Evolutionary conservation across 805 yeast genomes (phyloP).

Genomic region (Yarrowia porcina): DNA sequence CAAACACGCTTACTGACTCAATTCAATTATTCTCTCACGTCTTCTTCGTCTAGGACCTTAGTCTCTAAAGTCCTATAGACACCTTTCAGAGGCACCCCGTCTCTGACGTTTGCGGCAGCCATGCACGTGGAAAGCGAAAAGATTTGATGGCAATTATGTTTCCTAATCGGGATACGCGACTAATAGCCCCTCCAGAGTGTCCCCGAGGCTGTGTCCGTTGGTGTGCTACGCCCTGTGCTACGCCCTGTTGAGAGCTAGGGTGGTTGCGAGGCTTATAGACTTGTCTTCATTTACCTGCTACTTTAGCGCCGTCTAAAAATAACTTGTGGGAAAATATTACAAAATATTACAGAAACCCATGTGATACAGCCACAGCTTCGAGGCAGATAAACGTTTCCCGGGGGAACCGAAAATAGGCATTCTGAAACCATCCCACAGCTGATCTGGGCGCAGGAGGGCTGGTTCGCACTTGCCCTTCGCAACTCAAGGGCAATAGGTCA

Average conservation of each 20-base stretch:
- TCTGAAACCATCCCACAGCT: not conserved
- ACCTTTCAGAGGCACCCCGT: conserved; percentile 2
- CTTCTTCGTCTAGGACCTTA: not conserved
- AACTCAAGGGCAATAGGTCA: not conserved
- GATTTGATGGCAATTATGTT: conserved; percentile 4
- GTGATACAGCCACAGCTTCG: not conserved
- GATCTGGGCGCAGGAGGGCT: conserved; percentile 7
- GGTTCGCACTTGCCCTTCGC: not conserved
- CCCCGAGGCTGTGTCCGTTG: not conserved
- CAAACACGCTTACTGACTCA: too few species aligned
- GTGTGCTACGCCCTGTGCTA: not conserved
- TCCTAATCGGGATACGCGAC: not conserved
- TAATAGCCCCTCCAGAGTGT: not conserved
- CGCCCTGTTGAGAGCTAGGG: not conserved
- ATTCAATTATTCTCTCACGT: too few species aligned
- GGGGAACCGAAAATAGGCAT: not conserved
- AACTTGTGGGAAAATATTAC: not conserved
- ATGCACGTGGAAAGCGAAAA: not conserved
- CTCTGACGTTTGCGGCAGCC: not conserved
- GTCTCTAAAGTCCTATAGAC: not conserved
- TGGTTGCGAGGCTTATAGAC: not conserved
- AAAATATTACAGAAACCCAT: not conserved
- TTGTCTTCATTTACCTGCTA: not conserved
- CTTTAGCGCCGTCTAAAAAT: not conserved
- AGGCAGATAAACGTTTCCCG: not conserved